Evolutionary conservation across 1,284 basidiomycete genomes (phyloP).

Genomic region (Cryptococcus sp.): DNA sequence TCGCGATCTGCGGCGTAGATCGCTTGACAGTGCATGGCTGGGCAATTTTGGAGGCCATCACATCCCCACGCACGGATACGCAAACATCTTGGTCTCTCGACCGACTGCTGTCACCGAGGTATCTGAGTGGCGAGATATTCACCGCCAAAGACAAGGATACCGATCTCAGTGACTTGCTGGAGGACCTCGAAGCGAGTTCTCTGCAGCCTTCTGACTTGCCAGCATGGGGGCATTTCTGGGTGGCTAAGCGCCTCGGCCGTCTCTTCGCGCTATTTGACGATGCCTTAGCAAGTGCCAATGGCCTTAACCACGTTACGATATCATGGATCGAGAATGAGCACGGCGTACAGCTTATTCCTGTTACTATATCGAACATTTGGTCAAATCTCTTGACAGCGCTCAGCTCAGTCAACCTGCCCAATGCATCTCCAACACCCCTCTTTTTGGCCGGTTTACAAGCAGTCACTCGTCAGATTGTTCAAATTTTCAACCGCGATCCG

Average conservation of each 20-base stretch:
- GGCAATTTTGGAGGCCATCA: conserved; percentile 44
- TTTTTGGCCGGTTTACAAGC: conserved; percentile 25
- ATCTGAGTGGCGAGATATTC: conserved; percentile 34
- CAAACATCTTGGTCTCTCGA: conserved; percentile 27
- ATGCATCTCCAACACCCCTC: conserved; percentile 20
- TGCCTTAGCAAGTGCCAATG: conserved; percentile 33
- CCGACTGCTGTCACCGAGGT: conserved; percentile 30
- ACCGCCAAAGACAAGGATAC: conserved; percentile 24
- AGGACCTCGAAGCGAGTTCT: conserved; percentile 24
- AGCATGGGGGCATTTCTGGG: conserved; percentile 41
- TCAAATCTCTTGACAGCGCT: conserved; percentile 38
- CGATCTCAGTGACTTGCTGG: conserved; percentile 12
- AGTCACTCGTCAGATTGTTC: conserved; percentile 26
- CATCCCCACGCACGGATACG: conserved; percentile 4
- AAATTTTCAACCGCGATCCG: conserved; percentile 39
- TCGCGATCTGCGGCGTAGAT: conserved; percentile 40
- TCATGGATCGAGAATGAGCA: conserved; percentile 28
- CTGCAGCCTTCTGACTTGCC: conserved; percentile 38
- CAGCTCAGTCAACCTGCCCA: conserved; percentile 10
- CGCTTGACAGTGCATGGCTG: conserved; percentile 40
- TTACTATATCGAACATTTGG: conserved; percentile 35
- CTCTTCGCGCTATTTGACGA: conserved; percentile 38
- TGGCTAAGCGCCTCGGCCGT: conserved; percentile 34
- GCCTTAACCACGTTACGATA: conserved; percentile 24
- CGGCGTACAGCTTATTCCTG: conserved; percentile 29